These are phyloP conservation scores for Volvariella volvacea DNA, from an alignment of 1,284 basidiomycete genomes.

Conservation along the genomic window DNA sequence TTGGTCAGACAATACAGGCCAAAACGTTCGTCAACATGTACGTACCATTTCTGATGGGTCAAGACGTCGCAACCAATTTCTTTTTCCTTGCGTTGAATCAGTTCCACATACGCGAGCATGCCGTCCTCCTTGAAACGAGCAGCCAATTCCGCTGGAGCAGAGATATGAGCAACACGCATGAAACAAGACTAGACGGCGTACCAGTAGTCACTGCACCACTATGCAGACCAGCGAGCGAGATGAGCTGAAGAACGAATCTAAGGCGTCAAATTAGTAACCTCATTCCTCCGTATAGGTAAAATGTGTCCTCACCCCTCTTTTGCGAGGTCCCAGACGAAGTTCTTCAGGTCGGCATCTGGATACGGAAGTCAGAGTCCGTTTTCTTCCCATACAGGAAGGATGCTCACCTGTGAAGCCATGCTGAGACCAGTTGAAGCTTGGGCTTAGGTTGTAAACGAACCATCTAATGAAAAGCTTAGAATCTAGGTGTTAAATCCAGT, in stretches of 20 bases:
- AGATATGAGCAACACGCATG: neutral
- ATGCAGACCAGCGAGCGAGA: constrained; percentile 86
- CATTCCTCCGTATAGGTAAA: constrained; percentile 7
- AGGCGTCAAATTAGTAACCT: too few species aligned
- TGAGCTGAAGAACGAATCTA: constrained; percentile 78
- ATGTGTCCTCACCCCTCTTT: constrained; percentile 66
- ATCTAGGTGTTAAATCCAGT: constrained; percentile 1
- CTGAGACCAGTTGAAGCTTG: constrained; percentile 88
- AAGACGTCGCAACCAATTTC: constrained; percentile 90
- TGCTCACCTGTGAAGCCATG: constrained; percentile 70
- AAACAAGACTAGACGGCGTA: constrained; percentile 25
- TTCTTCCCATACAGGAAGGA: neutral
- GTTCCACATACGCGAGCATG: constrained; percentile 83
- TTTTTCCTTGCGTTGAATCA: constrained; percentile 83
- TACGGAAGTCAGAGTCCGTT: constrained; percentile 1
- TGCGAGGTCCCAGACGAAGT: constrained; percentile 87
- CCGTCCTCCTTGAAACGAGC: constrained; percentile 75
- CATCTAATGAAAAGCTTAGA: constrained; percentile 31
- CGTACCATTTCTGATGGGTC: constrained; percentile 85
- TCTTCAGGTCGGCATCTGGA: constrained; percentile 67
- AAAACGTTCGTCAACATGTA: constrained; percentile 5
- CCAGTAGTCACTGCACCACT: constrained; percentile 78
- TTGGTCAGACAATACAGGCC: constrained; percentile 6
- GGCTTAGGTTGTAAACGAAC: constrained; percentile 94
- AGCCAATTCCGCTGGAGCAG: constrained; percentile 61